These are phyloP conservation scores for Schizochytrium sp. DNA, from an alignment of 108 stramenopile species.

Conservation along the genomic window DNA sequence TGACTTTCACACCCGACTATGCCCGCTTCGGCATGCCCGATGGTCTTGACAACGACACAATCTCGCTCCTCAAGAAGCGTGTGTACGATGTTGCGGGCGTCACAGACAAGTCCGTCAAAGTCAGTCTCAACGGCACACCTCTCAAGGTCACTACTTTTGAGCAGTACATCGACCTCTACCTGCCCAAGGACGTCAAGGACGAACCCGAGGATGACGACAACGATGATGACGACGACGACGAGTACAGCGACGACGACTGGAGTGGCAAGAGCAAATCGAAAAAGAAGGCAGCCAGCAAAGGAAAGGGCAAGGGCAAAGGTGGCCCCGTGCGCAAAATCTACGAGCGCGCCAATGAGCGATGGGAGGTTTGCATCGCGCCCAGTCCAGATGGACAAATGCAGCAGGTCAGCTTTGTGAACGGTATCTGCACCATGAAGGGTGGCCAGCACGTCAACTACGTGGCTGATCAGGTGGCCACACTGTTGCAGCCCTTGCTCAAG, in stretches of 20 bases:
- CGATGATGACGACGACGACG: not conserved
- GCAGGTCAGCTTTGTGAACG: constrained; percentile 95
- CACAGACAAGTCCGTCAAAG: constrained; percentile 70
- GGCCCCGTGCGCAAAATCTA: constrained; percentile 30
- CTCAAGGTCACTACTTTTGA: constrained; percentile 78
- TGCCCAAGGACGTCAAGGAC: constrained; percentile 16
- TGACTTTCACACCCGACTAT: constrained; percentile 91
- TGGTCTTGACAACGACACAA: constrained; percentile 73
- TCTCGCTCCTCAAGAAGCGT: constrained; percentile 76
- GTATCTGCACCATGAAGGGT: constrained; percentile 90
- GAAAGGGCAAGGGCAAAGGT: no score
- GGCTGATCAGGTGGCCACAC: constrained; percentile 69
- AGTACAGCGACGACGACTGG: not conserved
- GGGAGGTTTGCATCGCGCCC: constrained; percentile 88
- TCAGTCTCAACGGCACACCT: constrained; percentile 74
- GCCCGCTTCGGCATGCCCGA: constrained; percentile 77
- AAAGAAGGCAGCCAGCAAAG: not conserved
- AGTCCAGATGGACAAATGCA: constrained; percentile 71
- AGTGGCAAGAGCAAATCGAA: constrained; percentile 35
- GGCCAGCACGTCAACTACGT: constrained; percentile 84
- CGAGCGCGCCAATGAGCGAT: constrained; percentile 73
- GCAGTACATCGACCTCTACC: constrained; percentile 79
- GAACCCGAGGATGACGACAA: not conserved
- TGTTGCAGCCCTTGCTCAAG: constrained; percentile 46
- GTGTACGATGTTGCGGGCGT: constrained; percentile 97